phyloP scores from a whole-genome alignment of 208 protist species.

The Strigomonas culicis region DNA sequence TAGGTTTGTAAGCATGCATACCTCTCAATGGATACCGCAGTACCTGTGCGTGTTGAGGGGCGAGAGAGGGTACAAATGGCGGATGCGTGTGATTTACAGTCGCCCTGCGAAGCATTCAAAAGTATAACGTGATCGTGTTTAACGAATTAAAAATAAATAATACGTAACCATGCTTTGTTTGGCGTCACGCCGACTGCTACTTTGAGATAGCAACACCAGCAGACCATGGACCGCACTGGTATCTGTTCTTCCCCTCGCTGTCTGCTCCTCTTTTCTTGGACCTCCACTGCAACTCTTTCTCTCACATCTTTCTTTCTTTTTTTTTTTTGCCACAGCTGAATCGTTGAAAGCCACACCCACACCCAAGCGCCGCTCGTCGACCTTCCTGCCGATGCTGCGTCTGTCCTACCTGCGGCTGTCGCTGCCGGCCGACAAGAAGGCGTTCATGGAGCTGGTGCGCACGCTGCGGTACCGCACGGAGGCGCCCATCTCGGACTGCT shows the following conservation, averaged over 20 bases:
- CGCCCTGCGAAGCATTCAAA: too few species aligned
- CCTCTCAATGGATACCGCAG: too few species aligned
- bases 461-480: conserved; percentile 86
- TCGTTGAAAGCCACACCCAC: background rate
- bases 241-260: background rate
- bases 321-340: background rate
- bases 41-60: too few species aligned
- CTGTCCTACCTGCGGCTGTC: conserved; percentile 23
- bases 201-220: background rate
- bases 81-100: too few species aligned
- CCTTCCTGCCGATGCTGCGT: conserved; percentile 53
- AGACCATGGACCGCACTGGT: background rate
- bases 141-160: conserved; percentile 5
- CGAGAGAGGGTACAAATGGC: too few species aligned
- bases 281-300: conserved; percentile 1
- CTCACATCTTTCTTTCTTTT: conserved; percentile 14
- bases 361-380: too few species aligned
- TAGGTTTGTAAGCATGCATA: too few species aligned
- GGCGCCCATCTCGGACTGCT: conserved; percentile 88
- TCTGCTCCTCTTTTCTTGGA: conserved; percentile 6
- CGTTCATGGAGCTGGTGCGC: conserved; percentile 85
- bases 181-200: too few species aligned
- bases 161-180: background rate
- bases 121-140: too few species aligned
- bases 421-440: conserved; percentile 49